Percentiles rank a stretch among this genome's conserved stretches.
phyloP scores from a whole-genome alignment of 2,329 filamentous ascomycete species.

The Rhynchosporium graminicola region DNA sequence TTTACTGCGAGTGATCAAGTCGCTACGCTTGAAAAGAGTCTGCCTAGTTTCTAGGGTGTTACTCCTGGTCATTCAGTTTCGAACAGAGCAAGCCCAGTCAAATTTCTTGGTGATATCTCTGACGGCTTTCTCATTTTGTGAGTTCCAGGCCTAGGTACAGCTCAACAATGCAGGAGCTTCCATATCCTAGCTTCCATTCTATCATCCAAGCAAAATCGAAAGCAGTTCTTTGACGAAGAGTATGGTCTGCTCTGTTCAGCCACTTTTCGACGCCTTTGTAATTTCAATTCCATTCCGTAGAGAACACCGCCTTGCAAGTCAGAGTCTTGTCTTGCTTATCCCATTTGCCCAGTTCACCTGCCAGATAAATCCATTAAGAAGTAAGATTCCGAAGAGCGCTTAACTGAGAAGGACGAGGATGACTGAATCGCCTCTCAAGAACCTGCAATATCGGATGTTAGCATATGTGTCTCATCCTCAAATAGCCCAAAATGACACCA shows the following conservation, averaged over 20 bases:
- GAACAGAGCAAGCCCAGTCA: too few species aligned
- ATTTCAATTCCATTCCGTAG: conserved; percentile 31
- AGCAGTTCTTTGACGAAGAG: background rate
- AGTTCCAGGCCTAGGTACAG: background rate
- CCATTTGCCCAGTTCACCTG: conserved; percentile 1
- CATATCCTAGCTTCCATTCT: background rate
- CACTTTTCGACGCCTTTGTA: conserved; percentile 37
- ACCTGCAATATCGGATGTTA: conserved; percentile 33
- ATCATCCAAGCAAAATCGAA: conserved; percentile 1
- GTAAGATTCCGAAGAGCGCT: conserved; percentile 23
- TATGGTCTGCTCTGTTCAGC: conserved; percentile 29
- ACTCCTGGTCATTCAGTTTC: background rate
- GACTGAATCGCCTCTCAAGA: conserved; percentile 43
- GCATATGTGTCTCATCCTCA: background rate
- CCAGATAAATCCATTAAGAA: conserved; percentile 18
- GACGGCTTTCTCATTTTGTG: background rate
- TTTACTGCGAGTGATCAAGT: too few species aligned
- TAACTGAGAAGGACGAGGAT: conserved; percentile 42
- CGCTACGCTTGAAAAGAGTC: too few species aligned
- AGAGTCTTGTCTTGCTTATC: conserved; percentile 26
- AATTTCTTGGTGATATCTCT: background rate
- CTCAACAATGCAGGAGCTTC: background rate
- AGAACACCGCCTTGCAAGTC: conserved; percentile 21
- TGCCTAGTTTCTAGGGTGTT: too few species aligned
- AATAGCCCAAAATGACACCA: background rate